Base-by-base conservation (phyloP, 768 basidiomycete species). In the Calvatia gigantea region DNA sequence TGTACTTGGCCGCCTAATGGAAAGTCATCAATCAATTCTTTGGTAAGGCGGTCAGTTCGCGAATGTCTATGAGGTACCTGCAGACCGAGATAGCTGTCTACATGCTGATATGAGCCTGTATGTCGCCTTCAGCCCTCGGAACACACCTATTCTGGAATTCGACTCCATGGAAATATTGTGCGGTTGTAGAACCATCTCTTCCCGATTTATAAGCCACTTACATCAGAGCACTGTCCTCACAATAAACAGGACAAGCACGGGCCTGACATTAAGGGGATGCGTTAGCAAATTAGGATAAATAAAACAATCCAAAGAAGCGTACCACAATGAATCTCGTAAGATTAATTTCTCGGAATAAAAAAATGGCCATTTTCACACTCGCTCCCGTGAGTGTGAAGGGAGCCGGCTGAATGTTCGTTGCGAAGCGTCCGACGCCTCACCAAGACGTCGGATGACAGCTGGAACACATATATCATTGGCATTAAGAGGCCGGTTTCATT, bases 371-470 rank as follows among this genome's bases (percentile, higher is more conserved):
- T 31, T 25, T 25, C 32, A 9, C 15, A 29, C 15, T 32, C 45
- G 27, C 31, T 11, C 5, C 46, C 21, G 21, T 27, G 17, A 17
- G 17, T 8, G 15, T 48, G 19, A 6, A 23, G 19, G 19, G 21
- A 33, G n/a, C 28, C 43, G 38, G 31, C 43, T 37, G 14, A 19
- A 35, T 19, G 42, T 42, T 39, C 21, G 35, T 47, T 42, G 44
- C 42, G 28, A 55, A 21, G 31, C 3, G 14, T 28, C 27, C 38
- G 46, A 52, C 54, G 27, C 29, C 19, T 39, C 54, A 56, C 28
- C 54, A 31, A 41, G 45, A 29, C 43, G 33, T 55, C 11, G 25
- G 37, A 38, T 55, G 54, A 55, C 54, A 55, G 35, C 12, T 56
- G 46, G 38, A 28, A 37, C 15, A 19, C 27, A 37, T 38, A 31